phyloP scores from a whole-genome alignment of 768 basidiomycete genomes.

The Hebeloma cylindrosporum region DNA sequence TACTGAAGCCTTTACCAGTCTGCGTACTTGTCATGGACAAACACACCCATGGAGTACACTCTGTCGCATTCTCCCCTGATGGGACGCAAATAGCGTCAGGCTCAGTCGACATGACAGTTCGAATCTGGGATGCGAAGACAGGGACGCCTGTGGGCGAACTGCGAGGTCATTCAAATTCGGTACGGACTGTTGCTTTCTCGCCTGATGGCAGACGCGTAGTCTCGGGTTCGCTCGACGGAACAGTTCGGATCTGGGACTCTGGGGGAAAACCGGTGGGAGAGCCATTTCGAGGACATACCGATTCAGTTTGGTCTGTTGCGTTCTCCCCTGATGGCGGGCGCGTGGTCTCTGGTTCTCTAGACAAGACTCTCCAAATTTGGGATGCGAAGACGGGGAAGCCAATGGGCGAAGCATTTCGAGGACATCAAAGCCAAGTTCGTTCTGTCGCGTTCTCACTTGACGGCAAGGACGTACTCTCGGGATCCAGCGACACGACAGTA shows the following conservation, averaged over 20 bases:
- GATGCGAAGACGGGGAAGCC: slow-evolving; percentile 2
- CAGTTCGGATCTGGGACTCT: slow-evolving; percentile 14
- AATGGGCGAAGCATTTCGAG: neutral
- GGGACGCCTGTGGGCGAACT: neutral
- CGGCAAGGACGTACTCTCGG: slow-evolving; percentile 12
- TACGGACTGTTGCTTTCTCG: slow-evolving; percentile 8
- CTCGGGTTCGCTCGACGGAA: slow-evolving; percentile 4
- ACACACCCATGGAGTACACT: slow-evolving; percentile 3
- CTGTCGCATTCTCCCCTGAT: slow-evolving; percentile 14
- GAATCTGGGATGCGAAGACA: slow-evolving; percentile 10
- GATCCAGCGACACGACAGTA: slow-evolving; percentile 3
- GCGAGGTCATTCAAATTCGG: neutral
- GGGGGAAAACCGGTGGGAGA: slow-evolving; percentile 3
- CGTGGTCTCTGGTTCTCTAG: slow-evolving; percentile 5
- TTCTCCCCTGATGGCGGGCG: slow-evolving; percentile 5
- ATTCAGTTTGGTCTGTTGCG: slow-evolving; percentile 4
- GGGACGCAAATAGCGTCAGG: slow-evolving; percentile 9
- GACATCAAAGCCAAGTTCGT: neutral
- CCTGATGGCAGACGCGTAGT: slow-evolving; percentile 4
- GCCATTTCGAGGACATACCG: slow-evolving; percentile 8
- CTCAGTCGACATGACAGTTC: slow-evolving; percentile 6
- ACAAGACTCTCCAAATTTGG: slow-evolving; percentile 10
- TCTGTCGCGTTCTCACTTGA: slow-evolving; percentile 8
- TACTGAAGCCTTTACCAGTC: no score
- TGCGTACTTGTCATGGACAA: neutral